Conservation (phyloP, 2,329 filamentous ascomycete species). For the Ceratocystiopsis brevicomis region DNA sequence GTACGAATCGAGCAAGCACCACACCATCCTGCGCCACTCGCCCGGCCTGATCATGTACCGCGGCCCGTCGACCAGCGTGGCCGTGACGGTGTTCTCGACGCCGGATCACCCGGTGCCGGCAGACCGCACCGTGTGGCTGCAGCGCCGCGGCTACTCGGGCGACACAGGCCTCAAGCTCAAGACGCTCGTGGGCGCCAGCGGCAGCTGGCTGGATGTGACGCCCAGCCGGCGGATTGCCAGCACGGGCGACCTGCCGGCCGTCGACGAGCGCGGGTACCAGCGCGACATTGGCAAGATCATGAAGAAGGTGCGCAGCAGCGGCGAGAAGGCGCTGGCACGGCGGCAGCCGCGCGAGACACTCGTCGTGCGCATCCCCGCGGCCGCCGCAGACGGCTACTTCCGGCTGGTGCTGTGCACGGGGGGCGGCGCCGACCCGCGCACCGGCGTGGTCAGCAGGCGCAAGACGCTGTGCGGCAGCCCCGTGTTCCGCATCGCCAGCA, state of each 20-base stretch:
- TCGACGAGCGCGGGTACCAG: constrained; percentile 47
- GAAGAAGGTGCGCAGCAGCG: constrained; percentile 28
- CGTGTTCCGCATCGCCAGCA: constrained; percentile 49
- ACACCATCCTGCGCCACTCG: constrained; percentile 48
- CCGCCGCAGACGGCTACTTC: constrained; percentile 48
- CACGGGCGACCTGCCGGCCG: constrained; percentile 28
- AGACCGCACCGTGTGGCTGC: constrained; percentile 45
- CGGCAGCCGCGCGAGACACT: constrained; percentile 37
- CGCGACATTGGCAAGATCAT: constrained; percentile 45
- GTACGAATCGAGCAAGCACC: constrained; percentile 44
- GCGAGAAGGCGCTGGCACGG: constrained; percentile 27
- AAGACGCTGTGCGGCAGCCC: constrained; percentile 46
- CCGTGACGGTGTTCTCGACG: constrained; percentile 41
- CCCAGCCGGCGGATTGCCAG: constrained; percentile 27
- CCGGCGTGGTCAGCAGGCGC: constrained; percentile 20
- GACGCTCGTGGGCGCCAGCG: constrained; percentile 37
- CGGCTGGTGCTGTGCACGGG: constrained; percentile 43
- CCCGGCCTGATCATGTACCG: constrained; percentile 45
- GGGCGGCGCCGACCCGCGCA: constrained; percentile 10
- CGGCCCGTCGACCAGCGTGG: constrained; percentile 42
- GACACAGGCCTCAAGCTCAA: constrained; percentile 50
- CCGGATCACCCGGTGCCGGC: constrained; percentile 33
- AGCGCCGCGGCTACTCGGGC: constrained; percentile 48
- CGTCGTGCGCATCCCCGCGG: constrained; percentile 43
- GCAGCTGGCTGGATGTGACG: constrained; percentile 50